phyloP scores from a whole-genome alignment of 116 monocot species.

The Papilionanthe hybrid region DNA sequence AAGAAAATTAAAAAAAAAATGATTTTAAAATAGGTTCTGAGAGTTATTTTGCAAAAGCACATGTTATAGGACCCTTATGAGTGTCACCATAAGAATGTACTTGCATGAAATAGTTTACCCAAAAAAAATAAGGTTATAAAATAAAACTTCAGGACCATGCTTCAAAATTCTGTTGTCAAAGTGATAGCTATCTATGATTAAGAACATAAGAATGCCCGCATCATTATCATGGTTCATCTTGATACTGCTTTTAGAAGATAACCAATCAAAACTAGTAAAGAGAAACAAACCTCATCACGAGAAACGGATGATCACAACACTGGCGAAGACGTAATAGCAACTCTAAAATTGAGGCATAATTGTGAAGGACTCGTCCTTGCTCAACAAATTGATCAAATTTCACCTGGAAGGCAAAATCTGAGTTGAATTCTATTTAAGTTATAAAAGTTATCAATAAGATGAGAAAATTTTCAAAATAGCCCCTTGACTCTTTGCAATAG shows the following conservation, averaged over 20 bases:
- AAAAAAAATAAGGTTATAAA: not conserved
- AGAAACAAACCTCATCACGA: slow-evolving; percentile 74
- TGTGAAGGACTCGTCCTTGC: slow-evolving; percentile 97
- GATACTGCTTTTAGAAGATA: not conserved
- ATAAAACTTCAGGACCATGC: not conserved
- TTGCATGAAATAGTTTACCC: not conserved
- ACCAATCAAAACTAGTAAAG: not conserved
- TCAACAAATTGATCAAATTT: slow-evolving; percentile 95
- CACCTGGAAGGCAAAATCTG: slow-evolving; percentile 37
- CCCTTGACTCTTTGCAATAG: too few relatives aligned
- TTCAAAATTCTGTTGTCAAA: not conserved
- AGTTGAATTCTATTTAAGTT: not conserved
- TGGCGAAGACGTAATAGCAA: slow-evolving; percentile 94
- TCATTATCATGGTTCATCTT: not conserved
- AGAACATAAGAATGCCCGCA: not conserved
- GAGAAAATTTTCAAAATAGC: too few relatives aligned
- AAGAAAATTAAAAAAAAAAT: not conserved
- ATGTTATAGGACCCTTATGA: not conserved
- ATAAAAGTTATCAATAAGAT: not conserved
- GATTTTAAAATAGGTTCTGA: not conserved
- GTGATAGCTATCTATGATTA: not conserved
- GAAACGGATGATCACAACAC: slow-evolving; percentile 97
- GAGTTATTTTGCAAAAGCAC: not conserved
- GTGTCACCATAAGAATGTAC: not conserved
- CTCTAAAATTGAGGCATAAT: slow-evolving; percentile 98